phyloP scores from a whole-genome alignment of 768 basidiomycete genomes.

The Agaricus subrufescens region DNA sequence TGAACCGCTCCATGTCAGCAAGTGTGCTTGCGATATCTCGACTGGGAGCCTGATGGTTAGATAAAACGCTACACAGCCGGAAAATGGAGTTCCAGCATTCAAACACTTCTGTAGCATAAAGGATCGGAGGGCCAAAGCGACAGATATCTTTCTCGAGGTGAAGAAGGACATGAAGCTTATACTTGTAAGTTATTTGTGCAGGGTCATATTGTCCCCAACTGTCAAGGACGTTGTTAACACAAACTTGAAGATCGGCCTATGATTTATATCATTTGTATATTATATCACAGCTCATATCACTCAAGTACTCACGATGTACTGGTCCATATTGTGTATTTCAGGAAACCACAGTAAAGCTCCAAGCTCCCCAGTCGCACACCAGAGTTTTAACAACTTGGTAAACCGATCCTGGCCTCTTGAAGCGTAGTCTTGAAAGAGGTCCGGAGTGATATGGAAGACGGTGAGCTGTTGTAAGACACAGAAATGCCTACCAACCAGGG shows the following conservation, averaged over 20 bases:
- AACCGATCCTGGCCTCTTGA: too few species aligned
- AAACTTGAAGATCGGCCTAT: slow-evolving; percentile 14
- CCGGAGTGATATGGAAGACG: too few species aligned
- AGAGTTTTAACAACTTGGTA: too few species aligned
- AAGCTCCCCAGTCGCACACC: too few species aligned
- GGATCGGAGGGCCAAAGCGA: slow-evolving; percentile 27
- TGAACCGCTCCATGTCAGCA: slow-evolving; percentile 21
- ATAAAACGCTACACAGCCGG: slow-evolving; percentile 25
- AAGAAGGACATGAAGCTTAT: slow-evolving; percentile 28
- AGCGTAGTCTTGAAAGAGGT: too few species aligned
- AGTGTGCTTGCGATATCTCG: slow-evolving; percentile 25
- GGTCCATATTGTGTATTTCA: too few species aligned
- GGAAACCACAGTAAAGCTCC: neutral
- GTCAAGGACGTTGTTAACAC: slow-evolving; percentile 17
- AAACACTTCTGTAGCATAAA: slow-evolving; percentile 30
- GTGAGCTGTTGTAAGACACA: too few species aligned
- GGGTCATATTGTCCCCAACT: slow-evolving; percentile 21
- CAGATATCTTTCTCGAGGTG: slow-evolving; percentile 24
- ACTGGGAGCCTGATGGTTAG: slow-evolving; percentile 32
- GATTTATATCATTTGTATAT: neutral
- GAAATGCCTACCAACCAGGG: too few species aligned
- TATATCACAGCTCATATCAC: too few species aligned
- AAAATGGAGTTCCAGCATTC: slow-evolving; percentile 38
- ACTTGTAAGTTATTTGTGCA: slow-evolving; percentile 18
- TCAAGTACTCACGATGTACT: too few species aligned